phyloP scores from a whole-genome alignment of 176 grass and related monocot species.

The Juncus effusus region DNA sequence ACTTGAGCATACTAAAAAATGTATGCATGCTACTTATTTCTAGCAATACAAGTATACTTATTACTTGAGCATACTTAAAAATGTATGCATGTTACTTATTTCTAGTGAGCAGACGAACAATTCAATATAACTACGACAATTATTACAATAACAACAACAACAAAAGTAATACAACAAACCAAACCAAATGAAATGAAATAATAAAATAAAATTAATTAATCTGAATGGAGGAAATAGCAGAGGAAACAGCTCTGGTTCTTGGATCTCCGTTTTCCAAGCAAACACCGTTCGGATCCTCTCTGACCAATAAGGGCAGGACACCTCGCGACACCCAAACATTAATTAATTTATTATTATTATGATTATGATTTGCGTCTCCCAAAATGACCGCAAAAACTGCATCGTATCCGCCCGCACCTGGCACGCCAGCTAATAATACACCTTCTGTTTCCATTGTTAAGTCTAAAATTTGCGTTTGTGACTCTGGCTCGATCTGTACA shows the following conservation, averaged over 20 bases:
- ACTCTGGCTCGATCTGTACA: constrained; percentile 83
- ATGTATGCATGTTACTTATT: too few relatives aligned
- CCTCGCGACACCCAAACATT: constrained; percentile 59
- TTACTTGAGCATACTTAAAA: too few relatives aligned
- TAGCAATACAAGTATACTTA: too few relatives aligned
- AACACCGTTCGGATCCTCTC: constrained; percentile 68
- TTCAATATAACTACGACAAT: too few relatives aligned
- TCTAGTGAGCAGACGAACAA: too few relatives aligned
- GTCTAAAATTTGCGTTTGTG: constrained; percentile 68
- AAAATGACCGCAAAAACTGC: constrained; percentile 79
- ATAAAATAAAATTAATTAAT: constrained; percentile 39
- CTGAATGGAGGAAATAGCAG: constrained; percentile 61
- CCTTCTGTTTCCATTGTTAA: constrained; percentile 80
- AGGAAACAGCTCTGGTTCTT: constrained; percentile 72
- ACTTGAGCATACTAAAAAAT: too few relatives aligned
- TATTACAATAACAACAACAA: not conserved
- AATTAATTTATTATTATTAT: constrained; percentile 18
- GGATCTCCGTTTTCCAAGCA: constrained; percentile 82
- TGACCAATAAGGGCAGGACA: constrained; percentile 71
- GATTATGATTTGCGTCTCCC: constrained; percentile 56
- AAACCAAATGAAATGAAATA: constrained; percentile 1
- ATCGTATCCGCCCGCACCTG: constrained; percentile 85
- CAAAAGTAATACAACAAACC: too few relatives aligned
- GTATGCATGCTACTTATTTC: too few relatives aligned
- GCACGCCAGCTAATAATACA: constrained; percentile 82